Base-by-base conservation (phyloP, 495 filamentous ascomycete genomes). In the Achaetomiella virescens region DNA sequence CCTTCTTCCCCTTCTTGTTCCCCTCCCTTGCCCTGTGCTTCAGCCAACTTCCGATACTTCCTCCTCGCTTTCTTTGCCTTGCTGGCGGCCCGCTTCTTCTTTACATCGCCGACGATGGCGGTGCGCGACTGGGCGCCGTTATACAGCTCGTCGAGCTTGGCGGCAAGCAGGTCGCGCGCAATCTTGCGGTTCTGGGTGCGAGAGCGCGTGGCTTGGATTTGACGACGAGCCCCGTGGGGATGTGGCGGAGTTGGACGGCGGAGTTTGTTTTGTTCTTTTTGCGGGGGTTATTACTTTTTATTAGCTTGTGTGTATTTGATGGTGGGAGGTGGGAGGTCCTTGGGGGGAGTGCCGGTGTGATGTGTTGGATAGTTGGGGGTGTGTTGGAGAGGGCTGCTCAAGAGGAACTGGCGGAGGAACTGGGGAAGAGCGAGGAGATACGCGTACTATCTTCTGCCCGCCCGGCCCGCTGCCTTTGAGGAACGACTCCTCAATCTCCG, bases 161-260 rank as follows among this genome's bases (percentile, higher is more conserved):
- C 84, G 36, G 88, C 90, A 3, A 98, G 77, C 18, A 93, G 68
- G 42, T 81, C 75, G 25, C 91, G 81, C 17, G 93, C 93, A 38
- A 89, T 85, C 74, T 87, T 92, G 51, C 91, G 84, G 69, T 98
- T 98, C 71, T 97, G 90, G 24, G 78, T 77, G 33, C 89, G 84
- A 0, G 88, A 93, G 18, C 93, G 85, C 5, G 95, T 97, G 6
- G 84, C 89, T 71, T 98, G 93, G 79, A 91, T 70, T 98, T 98
- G 11, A 97, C 75, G 21, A 97, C 91, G 25, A 96, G 72, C 46
- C 91, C 91, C 9, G 90, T 92, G 14, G 91, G 89, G 20, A 88
- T 71, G 72, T 98, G 93, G 54, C 83, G 91, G 24, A 98, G 78
- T 66, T 98, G 95, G 37, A 97, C 93, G 44, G 93, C 93, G 9